A percentile compares a stretch with the other conserved stretches of the same genome.
These are phyloP conservation scores for Geotrichum phurueaensis DNA, from an alignment of 1,139 yeast genomes.

Conservation along the genomic window DNA sequence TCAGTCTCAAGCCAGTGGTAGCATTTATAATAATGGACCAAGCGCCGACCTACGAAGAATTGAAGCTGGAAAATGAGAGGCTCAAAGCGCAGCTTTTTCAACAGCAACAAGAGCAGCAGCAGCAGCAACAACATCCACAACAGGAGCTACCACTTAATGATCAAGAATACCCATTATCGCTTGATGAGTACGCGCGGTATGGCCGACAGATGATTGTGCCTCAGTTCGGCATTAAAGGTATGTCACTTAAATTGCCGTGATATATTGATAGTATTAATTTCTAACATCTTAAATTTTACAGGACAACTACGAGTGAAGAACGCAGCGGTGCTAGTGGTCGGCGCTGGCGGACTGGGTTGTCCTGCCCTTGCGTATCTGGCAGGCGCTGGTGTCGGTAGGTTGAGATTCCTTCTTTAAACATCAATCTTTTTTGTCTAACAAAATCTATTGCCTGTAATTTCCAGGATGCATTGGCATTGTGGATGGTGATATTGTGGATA, in stretches of 20 bases:
- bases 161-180: slow-evolving; percentile 12
- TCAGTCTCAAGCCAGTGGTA: not conserved
- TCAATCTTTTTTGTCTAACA: not conserved
- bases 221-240: slow-evolving; percentile 50
- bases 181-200: slow-evolving; percentile 73
- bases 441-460: not conserved
- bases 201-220: slow-evolving; percentile 97
- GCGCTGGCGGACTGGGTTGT: slow-evolving; percentile 96
- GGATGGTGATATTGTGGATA: slow-evolving; percentile 80
- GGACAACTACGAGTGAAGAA: slow-evolving; percentile 57
- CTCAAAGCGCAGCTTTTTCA: not conserved
- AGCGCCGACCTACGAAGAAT: not conserved
- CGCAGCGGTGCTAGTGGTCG: slow-evolving; percentile 66
- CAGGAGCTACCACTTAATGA: not conserved
- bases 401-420: not conserved
- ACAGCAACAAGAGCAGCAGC: not conserved
- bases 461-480: slow-evolving; percentile 60
- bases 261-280: not conserved
- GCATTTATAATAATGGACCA: not conserved
- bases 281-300: slow-evolving; percentile 8
- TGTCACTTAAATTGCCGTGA: slow-evolving; percentile 3
- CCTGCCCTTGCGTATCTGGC: slow-evolving; percentile 82
- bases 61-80: not conserved
- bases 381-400: slow-evolving; percentile 77
- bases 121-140: not conserved